Base-by-base conservation (phyloP, 2,329 filamentous ascomycete genomes). In the Hymenoscyphus fraxineus region DNA sequence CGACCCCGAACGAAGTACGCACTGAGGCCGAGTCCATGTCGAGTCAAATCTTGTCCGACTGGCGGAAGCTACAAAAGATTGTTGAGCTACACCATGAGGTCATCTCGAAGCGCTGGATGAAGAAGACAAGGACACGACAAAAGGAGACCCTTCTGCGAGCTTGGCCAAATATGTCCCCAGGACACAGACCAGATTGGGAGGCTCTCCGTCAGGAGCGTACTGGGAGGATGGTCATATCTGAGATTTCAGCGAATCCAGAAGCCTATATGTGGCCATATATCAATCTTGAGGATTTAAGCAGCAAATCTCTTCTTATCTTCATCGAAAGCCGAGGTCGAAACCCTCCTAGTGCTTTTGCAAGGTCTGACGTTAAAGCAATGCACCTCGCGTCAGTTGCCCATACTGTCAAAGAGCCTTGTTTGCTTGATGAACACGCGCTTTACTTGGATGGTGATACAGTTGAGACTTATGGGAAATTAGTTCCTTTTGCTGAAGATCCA, bases 201-300 rank as follows among this genome's bases (percentile, higher is more conserved):
- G 77, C 76, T 16, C 75, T 77, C 31, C 71, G 69, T 15, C 72
- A 68, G 40, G 67, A 74, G 16, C 38, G 65, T 2, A 12, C 54
- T 1, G 22, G 69, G 12, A 32, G 73, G 40, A 64, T 67, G 6
- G 32, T 62, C 3, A 1, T 69, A 69, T 2, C 70, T 71, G 13
- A 66, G 69, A 27, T 69, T 74, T n/a, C 68, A 64, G 16, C 16
- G 6, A 19, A 47, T 19, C 41, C 41, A 10, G 76, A 79, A 7
- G 62, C 74, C 7, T 84, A 75, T 65, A 71, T 83, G 51, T 85
- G 79, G 78, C 84, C 85, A 0, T 77, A 81, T 57, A 80, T 88
- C 71, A 88, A 88, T 67, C 76, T 83, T 55, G 82, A 87, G 62
- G 85, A 88, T 68, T 74, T 88, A 0, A 59, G 69, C 0, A 76